phyloP scores from a whole-genome alignment of 768 basidiomycete species.

The Tulasnella sp. region DNA sequence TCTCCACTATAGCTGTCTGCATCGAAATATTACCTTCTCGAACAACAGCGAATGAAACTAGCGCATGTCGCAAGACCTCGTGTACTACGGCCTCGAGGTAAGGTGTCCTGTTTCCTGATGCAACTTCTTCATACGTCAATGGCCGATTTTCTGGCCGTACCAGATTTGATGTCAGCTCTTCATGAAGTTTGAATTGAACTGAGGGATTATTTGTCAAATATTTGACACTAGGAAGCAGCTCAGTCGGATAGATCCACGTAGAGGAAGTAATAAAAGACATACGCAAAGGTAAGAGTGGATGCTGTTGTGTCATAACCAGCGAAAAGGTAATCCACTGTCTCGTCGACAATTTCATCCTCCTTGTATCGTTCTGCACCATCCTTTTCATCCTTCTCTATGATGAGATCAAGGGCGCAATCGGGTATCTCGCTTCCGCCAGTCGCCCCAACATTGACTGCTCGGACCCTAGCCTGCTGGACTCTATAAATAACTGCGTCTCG shows the following conservation, averaged over 20 bases:
- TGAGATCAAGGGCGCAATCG: not conserved
- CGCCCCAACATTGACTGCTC: not conserved
- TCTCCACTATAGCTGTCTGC: not conserved
- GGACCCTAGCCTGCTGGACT: not conserved
- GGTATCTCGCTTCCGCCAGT: not conserved
- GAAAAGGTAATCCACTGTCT: not conserved
- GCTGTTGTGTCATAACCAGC: not conserved
- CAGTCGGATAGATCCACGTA: not conserved
- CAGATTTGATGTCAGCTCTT: not conserved
- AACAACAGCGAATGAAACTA: not conserved
- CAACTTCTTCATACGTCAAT: slow-evolving; percentile 1
- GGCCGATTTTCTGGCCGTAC: not conserved
- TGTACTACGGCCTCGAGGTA: slow-evolving; percentile 3
- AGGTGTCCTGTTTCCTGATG: slow-evolving; percentile 1
- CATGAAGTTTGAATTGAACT: not conserved
- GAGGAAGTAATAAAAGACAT: not conserved
- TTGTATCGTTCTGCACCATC: not conserved
- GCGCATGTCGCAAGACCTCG: not conserved
- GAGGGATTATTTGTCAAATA: not conserved
- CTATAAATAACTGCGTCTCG: not conserved
- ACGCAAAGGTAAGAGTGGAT: not conserved
- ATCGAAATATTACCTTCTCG: not conserved
- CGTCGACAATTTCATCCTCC: not conserved
- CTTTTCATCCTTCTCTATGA: not conserved
- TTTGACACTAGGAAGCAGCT: not conserved